phyloP scores from a whole-genome alignment of 495 filamentous ascomycete species.

The Penicillium verhagenii region DNA sequence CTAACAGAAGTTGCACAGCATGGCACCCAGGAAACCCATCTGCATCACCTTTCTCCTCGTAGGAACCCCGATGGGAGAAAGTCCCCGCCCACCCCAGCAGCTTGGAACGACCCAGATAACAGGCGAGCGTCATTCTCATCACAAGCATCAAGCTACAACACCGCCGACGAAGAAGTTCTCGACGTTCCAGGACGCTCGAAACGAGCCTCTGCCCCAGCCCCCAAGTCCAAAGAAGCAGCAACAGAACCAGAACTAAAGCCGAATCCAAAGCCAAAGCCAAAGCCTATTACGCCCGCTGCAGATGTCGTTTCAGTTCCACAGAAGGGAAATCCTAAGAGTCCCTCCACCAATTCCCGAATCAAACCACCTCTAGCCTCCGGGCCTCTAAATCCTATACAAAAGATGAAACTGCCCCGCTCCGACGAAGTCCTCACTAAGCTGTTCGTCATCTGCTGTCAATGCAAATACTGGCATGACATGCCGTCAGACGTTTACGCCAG shows the following conservation, averaged over 20 bases:
- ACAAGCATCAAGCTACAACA: constrained; percentile 34
- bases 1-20: background rate
- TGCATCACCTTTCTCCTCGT: background rate
- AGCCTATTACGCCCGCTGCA: background rate
- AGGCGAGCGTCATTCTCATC: constrained; percentile 14
- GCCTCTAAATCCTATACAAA: constrained; percentile 12
- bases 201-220: background rate
- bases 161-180: constrained; percentile 34
- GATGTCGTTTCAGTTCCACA: background rate
- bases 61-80: no score
- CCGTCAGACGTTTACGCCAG: constrained; percentile 72
- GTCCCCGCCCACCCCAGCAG: background rate
- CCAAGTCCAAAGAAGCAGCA: background rate
- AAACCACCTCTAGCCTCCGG: constrained; percentile 2
- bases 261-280: no score
- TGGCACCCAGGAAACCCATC: background rate
- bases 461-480: constrained; percentile 80
- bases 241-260: no score
- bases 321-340: background rate
- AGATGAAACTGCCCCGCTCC: constrained; percentile 15
- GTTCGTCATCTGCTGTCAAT: constrained; percentile 78
- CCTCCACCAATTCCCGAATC: background rate
- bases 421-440: constrained; percentile 65
- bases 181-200: constrained; percentile 11
- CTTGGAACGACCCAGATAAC: constrained; percentile 8